These are phyloP conservation scores for Cytospora schulzeri DNA, from an alignment of 2,329 filamentous ascomycete genomes.

Conservation along the genomic window DNA sequence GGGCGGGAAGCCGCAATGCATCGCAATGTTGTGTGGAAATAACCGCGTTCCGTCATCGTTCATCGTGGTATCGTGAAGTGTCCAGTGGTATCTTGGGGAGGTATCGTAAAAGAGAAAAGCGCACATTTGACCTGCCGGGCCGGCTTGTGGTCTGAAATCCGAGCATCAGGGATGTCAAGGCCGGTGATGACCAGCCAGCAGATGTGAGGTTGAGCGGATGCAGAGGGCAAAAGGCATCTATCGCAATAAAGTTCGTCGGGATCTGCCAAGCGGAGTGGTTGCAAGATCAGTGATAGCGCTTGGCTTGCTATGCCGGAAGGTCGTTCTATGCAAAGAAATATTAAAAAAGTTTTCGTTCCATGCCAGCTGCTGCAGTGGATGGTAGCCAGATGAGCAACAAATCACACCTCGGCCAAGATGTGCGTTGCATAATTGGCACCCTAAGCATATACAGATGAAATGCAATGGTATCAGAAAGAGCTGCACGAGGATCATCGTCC, in stretches of 20 bases:
- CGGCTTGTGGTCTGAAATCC: background rate
- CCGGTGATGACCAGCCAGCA: background rate
- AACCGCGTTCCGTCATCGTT: conserved; percentile 21
- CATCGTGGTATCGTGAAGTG: conserved; percentile 22
- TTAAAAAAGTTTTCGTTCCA: conserved; percentile 23
- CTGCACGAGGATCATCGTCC: background rate
- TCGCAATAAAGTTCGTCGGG: conserved; percentile 9
- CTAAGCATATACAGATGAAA: conserved; percentile 29
- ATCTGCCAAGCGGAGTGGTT: background rate
- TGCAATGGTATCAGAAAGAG: conserved; percentile 25
- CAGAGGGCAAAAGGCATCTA: background rate
- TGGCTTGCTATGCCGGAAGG: conserved; percentile 4
- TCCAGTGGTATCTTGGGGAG: conserved; percentile 26
- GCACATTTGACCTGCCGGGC: background rate
- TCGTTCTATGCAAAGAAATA: conserved; percentile 24
- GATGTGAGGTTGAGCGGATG: background rate
- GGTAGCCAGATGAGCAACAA: conserved; percentile 27
- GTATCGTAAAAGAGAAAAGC: conserved; percentile 21
- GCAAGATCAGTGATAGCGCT: conserved; percentile 15
- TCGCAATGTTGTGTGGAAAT: conserved; percentile 2
- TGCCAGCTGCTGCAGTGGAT: conserved; percentile 21
- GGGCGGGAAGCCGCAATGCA: conserved; percentile 21
- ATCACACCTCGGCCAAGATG: conserved; percentile 24
- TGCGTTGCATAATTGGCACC: conserved; percentile 22
- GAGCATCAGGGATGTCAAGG: background rate